Conservation (phyloP, 2,329 filamentous ascomycete species). For the Exophiala oligosperma region DNA sequence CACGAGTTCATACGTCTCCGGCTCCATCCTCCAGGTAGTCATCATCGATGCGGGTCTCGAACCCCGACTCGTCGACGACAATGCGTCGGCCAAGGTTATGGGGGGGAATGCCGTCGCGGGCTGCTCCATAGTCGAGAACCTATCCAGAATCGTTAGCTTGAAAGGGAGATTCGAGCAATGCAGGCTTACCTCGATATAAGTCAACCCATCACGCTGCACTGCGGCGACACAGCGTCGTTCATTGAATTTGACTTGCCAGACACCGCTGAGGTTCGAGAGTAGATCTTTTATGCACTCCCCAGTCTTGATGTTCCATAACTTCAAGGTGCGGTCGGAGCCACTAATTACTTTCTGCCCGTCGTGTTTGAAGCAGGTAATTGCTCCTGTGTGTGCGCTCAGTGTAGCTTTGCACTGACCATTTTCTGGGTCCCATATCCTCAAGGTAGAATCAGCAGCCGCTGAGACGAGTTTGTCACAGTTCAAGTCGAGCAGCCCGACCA, state of each 20-base stretch:
- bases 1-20: background rate
- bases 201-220: conserved; percentile 87
- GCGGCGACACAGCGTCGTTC: conserved; percentile 92
- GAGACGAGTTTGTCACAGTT: conserved; percentile 89
- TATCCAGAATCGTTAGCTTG: conserved; percentile 41
- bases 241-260: conserved; percentile 99
- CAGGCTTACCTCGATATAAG: conserved; percentile 80
- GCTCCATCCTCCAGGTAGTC: conserved; percentile 22
- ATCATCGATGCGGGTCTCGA: conserved; percentile 34
- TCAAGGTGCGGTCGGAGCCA: conserved; percentile 90
- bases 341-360: conserved; percentile 96
- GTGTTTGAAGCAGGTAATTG: conserved; percentile 98
- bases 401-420: conserved; percentile 87
- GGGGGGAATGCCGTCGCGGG: conserved; percentile 78
- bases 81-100: conserved; percentile 79
- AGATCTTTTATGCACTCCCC: conserved; percentile 92
- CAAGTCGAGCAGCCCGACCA: conserved; percentile 89
- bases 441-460: conserved; percentile 89
- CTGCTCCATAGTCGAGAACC: conserved; percentile 96
- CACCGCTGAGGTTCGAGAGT: conserved; percentile 88
- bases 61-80: conserved; percentile 45
- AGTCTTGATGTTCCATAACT: conserved; percentile 96
- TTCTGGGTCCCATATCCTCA: conserved; percentile 96
- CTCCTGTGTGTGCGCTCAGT: conserved; percentile 89
- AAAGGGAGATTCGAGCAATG: background rate